A percentile compares a stretch with the other conserved stretches of the same genome.
These are phyloP conservation scores for Bifiguratus adelaidae DNA, from an alignment of 192 early-diverging fungal species.

Conservation along the genomic window DNA sequence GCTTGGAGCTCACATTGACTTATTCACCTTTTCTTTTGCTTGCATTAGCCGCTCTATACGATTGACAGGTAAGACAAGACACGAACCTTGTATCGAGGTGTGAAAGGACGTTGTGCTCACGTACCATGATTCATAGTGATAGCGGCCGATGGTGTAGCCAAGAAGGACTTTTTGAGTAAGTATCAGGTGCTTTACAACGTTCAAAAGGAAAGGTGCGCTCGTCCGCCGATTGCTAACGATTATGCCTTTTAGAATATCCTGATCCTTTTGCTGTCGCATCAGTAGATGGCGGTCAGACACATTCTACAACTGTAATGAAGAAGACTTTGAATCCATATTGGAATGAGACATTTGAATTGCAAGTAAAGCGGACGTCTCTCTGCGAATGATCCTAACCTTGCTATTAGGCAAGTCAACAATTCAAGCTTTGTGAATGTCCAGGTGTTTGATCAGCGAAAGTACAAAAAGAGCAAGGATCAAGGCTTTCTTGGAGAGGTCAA, in stretches of 20 bases:
- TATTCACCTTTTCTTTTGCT: no score
- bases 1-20: no score
- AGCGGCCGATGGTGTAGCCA: constrained; percentile 84
- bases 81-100: no score
- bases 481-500: constrained; percentile 85
- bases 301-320: constrained; percentile 78
- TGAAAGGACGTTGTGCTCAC: no score
- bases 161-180: constrained; percentile 84
- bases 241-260: constrained; percentile 77
- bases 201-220: background rate
- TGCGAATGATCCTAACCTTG: no score
- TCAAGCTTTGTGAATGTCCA: constrained; percentile 73
- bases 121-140: no score
- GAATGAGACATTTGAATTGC: constrained; percentile 85
- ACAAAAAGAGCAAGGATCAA: constrained; percentile 77
- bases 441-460: constrained; percentile 95
- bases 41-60: no score
- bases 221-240: background rate
- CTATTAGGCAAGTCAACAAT: constrained; percentile 57
- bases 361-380: no score
- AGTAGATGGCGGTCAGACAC: constrained; percentile 92
- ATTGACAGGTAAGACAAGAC: no score
- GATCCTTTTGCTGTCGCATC: constrained; percentile 96
- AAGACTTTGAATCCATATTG: constrained; percentile 93
- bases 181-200: no score